These are phyloP conservation scores for Exobasidium rhododendri DNA, from an alignment of 1,284 basidiomycete genomes.

Conservation along the genomic window DNA sequence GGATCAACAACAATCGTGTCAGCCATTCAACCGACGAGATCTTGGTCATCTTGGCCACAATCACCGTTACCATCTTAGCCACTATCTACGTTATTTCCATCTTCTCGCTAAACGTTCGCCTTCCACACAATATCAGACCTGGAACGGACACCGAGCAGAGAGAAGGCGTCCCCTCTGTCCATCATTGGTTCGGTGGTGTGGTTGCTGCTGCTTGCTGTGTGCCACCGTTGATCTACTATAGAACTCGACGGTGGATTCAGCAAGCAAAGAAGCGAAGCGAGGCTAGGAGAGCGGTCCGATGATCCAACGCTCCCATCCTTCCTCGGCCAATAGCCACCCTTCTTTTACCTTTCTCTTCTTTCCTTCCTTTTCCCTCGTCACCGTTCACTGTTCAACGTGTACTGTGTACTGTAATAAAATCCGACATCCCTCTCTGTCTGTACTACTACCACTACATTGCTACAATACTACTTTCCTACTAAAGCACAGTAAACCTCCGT, in stretches of 20 bases:
- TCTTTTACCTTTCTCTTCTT: too few relatives aligned
- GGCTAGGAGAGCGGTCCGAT: not conserved
- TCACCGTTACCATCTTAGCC: constrained; percentile 56
- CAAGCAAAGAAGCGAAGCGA: not conserved
- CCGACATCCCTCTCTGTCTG: too few relatives aligned
- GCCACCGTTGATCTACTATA: not conserved
- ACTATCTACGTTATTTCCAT: constrained; percentile 60
- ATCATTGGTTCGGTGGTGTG: constrained; percentile 5
- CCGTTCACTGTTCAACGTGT: too few relatives aligned
- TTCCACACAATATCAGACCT: constrained; percentile 57
- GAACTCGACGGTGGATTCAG: not conserved
- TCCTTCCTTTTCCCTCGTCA: too few relatives aligned
- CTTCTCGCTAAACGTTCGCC: constrained; percentile 62
- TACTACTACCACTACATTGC: too few relatives aligned
- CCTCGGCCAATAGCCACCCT: not conserved
- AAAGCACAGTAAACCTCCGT: too few relatives aligned
- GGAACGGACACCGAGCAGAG: not conserved
- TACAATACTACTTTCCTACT: too few relatives aligned
- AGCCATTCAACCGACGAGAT: constrained; percentile 28
- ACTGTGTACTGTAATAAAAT: too few relatives aligned
- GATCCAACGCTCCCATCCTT: too few relatives aligned
- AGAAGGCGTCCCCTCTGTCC: not conserved
- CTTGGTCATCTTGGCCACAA: constrained; percentile 60
- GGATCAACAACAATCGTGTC: constrained; percentile 63
- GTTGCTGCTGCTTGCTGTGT: not conserved